phyloP scores from a whole-genome alignment of 495 filamentous ascomycete genomes.

The Rhypophila decipiens region DNA sequence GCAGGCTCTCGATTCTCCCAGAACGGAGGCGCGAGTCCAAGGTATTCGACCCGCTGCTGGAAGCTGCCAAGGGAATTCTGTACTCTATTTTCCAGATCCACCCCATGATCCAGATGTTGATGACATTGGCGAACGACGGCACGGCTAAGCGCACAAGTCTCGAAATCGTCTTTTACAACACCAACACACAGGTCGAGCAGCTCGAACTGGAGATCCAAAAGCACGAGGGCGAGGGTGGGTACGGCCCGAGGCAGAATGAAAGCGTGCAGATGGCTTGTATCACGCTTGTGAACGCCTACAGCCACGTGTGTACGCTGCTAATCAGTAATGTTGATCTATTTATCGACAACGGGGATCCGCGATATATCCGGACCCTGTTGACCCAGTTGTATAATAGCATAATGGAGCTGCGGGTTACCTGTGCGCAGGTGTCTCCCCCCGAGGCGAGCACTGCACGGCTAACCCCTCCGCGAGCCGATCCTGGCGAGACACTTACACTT shows the following conservation, averaged over 20 bases:
- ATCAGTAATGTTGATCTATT: conserved; percentile 64
- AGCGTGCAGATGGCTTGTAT: conserved; percentile 59
- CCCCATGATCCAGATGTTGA: conserved; percentile 64
- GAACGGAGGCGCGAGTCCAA: conserved; percentile 64
- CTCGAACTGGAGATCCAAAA: conserved; percentile 67
- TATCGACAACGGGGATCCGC: conserved; percentile 65
- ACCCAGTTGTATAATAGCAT: conserved; percentile 74
- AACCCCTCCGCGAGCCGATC: conserved; percentile 19
- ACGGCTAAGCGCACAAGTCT: conserved; percentile 63
- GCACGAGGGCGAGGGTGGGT: conserved; percentile 51
- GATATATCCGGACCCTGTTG: conserved; percentile 75
- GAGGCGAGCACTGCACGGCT: conserved; percentile 10
- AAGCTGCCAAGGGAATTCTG: conserved; percentile 79
- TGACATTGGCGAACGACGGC: conserved; percentile 62
- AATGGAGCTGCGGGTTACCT: conserved; percentile 59
- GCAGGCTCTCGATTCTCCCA: conserved; percentile 75
- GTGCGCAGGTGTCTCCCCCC: conserved; percentile 17
- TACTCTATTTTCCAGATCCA: conserved; percentile 80
- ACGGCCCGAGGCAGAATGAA: conserved; percentile 51
- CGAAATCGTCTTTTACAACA: conserved; percentile 72
- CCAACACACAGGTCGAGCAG: conserved; percentile 64
- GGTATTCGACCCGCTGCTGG: conserved; percentile 57
- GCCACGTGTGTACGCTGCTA: conserved; percentile 64
- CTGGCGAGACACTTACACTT: conserved; percentile 40
- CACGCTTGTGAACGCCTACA: conserved; percentile 70